Evolutionary conservation across 2,329 filamentous ascomycete genomes (phyloP), one percentile per base, ranked within the genome.

Genomic region (Scolecobasidium constrictum): DNA sequence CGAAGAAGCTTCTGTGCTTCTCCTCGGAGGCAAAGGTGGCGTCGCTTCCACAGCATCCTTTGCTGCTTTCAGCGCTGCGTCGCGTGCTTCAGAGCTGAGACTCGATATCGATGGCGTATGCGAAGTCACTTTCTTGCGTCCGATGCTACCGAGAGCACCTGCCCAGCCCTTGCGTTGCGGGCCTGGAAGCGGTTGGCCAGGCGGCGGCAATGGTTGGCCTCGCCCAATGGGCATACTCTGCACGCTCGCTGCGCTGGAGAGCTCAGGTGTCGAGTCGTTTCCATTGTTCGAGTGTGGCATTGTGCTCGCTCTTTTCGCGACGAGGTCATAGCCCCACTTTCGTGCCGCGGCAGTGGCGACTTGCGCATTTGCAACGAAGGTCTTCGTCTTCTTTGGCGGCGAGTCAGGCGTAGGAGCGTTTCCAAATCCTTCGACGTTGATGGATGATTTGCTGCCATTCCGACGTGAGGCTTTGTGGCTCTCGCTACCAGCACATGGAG

Each of bases 171-270:
- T 19, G 9, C 20, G 11, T 16, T 9, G 37, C 20, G 37, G 39
- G 11, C 26, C 21, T 12, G 87, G 86, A 1, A 94, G 69, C 3
- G 87, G 86, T 35, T 74, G 79, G 2, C 86, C 87, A 2, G 83
- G 84, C 6, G 86, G 86, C 37, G 86, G 86, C 15, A 94, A 66
- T 1, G 86, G 86, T 51, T 83, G 81, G 0, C 86, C 86, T 31
- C 86, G 75, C 1, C 87, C 87, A 67, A 93, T 86, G 2, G 86
- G 86, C 52, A 85, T 75, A 63, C 46, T 73, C 69, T 45, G 49
- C 50, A 44, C 69, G 66, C 44, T 36, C 34, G 34, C 34, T 11
- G 34, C 18, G 9, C 7, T 39, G 13, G 35, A 12, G 38, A 35
- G 26, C 39, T 9, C 11, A 6, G 37, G 12, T 6, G 9, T 38